Evolutionary conservation across 306 rosid genomes (phyloP).

Genomic region (Medicago lupulina): DNA sequence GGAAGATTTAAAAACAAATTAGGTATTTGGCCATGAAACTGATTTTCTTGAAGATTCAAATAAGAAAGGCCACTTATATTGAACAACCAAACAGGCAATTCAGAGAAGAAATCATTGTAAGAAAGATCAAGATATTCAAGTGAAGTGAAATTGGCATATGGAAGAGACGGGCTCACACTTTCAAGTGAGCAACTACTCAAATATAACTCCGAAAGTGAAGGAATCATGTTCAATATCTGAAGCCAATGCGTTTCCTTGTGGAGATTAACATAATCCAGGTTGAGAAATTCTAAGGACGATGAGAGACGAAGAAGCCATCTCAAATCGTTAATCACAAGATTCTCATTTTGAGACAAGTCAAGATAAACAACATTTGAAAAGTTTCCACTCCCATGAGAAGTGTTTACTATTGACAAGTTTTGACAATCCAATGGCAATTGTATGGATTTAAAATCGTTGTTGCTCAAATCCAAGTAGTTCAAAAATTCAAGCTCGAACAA

Average conservation of each 20-base stretch:
- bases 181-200: not conserved
- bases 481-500: not conserved
- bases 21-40: too few species aligned
- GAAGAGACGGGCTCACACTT: not conserved
- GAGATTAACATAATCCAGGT: not conserved
- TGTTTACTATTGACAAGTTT: not conserved
- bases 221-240: not conserved
- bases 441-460: not conserved
- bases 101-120: too few species aligned
- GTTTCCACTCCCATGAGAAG: not conserved
- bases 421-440: not conserved
- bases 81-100: too few species aligned
- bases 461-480: not conserved
- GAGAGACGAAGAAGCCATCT: constrained; percentile 21
- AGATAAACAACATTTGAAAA: not conserved
- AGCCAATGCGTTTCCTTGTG: not conserved
- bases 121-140: not conserved
- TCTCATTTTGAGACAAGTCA: not conserved
- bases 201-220: too few species aligned
- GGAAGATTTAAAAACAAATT: not conserved
- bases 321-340: not conserved
- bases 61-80: too few species aligned
- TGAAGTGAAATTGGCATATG: constrained; percentile 6
- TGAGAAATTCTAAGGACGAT: constrained; percentile 3
- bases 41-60: too few species aligned